phyloP scores from a whole-genome alignment of 805 yeast species.

The Starmerella sp. region DNA sequence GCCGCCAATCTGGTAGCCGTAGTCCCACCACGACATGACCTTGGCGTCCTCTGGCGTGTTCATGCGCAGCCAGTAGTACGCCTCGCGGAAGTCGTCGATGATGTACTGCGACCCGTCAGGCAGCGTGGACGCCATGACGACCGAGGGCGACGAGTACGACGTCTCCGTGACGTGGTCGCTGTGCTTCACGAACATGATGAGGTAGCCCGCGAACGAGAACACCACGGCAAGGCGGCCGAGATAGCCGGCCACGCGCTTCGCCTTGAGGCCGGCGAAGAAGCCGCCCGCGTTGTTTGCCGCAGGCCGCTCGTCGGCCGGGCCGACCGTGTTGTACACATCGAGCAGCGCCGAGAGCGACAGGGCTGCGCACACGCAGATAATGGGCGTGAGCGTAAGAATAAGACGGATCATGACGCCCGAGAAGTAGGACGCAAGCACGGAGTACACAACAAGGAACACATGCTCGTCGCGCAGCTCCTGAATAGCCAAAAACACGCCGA shows the following conservation, averaged over 20 bases:
- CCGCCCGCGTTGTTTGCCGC: constrained; percentile 8
- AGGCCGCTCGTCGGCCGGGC: neutral
- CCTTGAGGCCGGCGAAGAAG: constrained; percentile 21
- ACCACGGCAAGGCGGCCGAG: constrained; percentile 54
- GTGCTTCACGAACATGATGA: constrained; percentile 75
- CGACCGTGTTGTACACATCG: constrained; percentile 47
- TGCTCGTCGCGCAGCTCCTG: constrained; percentile 86
- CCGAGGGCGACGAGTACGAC: constrained; percentile 96
- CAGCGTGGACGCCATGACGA: constrained; percentile 70
- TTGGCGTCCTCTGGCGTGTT: constrained; percentile 93
- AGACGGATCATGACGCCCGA: constrained; percentile 99
- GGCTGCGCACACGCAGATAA: constrained; percentile 87
- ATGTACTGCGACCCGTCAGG: constrained; percentile 77
- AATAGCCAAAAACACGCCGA: constrained; percentile 83
- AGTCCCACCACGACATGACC: constrained; percentile 99
- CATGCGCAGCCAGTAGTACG: constrained; percentile 97
- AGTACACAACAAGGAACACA: constrained; percentile 80
- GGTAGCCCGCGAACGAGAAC: constrained; percentile 58
- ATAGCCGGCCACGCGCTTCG: constrained; percentile 22
- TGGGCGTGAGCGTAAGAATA: constrained; percentile 93
- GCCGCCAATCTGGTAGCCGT: constrained; percentile 98
- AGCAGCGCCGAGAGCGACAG: constrained; percentile 75
- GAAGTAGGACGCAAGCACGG: constrained; percentile 89
- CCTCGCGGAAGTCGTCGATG: constrained; percentile 97
- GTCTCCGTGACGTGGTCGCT: constrained; percentile 95